Evolutionary conservation across 805 yeast genomes (phyloP), one percentile per base, ranked within the genome.

Genomic region (Saturnispora hagleri): DNA sequence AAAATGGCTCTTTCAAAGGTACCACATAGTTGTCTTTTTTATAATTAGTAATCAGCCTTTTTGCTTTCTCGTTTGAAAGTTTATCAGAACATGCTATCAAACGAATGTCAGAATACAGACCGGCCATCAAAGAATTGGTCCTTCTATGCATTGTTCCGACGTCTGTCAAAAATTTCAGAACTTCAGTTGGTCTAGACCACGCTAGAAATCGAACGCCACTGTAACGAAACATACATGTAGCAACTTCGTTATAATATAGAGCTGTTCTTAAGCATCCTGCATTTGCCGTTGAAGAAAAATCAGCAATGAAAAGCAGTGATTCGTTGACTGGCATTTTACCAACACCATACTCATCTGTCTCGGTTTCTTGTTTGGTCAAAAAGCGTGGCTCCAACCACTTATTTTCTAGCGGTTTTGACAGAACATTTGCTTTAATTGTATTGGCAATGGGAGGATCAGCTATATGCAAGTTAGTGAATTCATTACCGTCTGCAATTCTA

Each of bases 121-220:
- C 88, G 9, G 84, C 69, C 48, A 84, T 79, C 17, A 85, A 67
- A 0, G 93, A 72, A 43, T 84, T 73, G 54, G 89, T 77, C 48
- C 81, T 74, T 54, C 96, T 73, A 50, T 72, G 70, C 12, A 60
- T 57, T 34, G 76, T 72, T 1, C 78, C 77, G 0, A 80, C 72
- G 0, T 73, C 74, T 0, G 91, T 80, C 45, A 85, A 62, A 35
- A 87, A 71, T 63, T 86, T 84, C 53, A 69, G 66, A 4, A 86
- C 84, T 4, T 86, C 80, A 0, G 70, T 48, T 6, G 82, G 79
- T 3, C 82, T 80, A 20, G 83, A 71, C 81, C 90, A 79, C 15
- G 85, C 66, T 24, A 90, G 68, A 82, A 88, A 79, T 55, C 87
- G 73, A 2, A 89, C 90, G 47, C 84, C 75, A 20, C 59, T 57